Evolutionary conservation across 768 basidiomycete genomes (phyloP).

Genomic region (Cystofilobasidium bisporidii): DNA sequence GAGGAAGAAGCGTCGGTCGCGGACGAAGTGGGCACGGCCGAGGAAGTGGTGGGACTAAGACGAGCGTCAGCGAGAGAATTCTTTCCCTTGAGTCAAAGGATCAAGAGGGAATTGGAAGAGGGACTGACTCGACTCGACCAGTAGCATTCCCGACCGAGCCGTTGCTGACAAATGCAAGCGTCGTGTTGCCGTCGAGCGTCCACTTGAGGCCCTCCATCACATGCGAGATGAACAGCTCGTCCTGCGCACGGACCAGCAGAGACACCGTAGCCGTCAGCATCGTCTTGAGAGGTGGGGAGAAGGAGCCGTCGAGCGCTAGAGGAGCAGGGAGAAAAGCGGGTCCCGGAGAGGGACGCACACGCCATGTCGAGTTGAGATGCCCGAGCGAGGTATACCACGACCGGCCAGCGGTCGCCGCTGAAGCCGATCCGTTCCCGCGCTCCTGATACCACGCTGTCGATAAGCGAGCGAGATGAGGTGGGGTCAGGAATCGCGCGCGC

Average conservation of each 20-base stretch:
- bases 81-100: too few relatives aligned
- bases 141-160: conserved; percentile 53
- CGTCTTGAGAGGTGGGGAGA: neutral
- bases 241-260: too few relatives aligned
- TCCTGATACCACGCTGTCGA: conserved; percentile 74
- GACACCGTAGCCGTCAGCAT: too few relatives aligned
- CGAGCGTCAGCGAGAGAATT: neutral
- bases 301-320: conserved; percentile 27
- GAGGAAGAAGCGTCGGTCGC: neutral
- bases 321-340: conserved; percentile 7
- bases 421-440: conserved; percentile 55
- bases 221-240: conserved; percentile 60
- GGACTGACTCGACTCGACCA: neutral
- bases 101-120: neutral
- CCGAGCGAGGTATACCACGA: conserved; percentile 79
- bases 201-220: conserved; percentile 66
- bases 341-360: conserved; percentile 43
- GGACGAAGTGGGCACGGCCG: neutral
- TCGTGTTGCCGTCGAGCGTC: conserved; percentile 61
- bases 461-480: neutral
- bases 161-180: conserved; percentile 53
- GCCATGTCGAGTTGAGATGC: conserved; percentile 69
- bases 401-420: conserved; percentile 49
- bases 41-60: neutral
- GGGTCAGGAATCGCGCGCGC: neutral